phyloP scores from a whole-genome alignment of 345 rosid species.

The Kernera saxatilis region DNA sequence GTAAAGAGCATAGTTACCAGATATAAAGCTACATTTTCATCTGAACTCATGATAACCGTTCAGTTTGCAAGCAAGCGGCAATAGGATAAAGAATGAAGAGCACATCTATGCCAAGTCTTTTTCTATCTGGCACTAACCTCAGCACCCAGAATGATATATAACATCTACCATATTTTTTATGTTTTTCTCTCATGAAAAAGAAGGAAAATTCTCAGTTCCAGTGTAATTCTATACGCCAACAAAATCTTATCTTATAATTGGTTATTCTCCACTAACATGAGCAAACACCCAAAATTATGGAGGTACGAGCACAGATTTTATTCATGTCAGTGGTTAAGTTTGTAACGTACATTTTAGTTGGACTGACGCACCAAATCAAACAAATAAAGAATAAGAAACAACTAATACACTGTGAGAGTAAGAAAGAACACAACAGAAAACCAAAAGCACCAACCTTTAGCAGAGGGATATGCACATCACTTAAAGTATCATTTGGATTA shows the following conservation, averaged over 20 bases:
- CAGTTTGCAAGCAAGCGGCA: not conserved
- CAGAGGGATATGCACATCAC: slow-evolving; percentile 81
- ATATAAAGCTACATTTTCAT: not conserved
- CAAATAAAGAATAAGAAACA: not conserved
- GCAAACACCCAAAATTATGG: not conserved
- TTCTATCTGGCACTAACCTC: too few species aligned
- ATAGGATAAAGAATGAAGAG: too few species aligned
- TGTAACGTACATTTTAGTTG: not conserved
- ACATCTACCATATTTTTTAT: not conserved
- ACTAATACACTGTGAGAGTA: not conserved
- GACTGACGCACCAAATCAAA: not conserved
- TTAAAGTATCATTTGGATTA: slow-evolving; percentile 79
- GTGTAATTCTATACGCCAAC: not conserved
- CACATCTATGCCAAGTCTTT: too few species aligned
- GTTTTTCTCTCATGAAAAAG: not conserved
- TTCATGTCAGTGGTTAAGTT: not conserved
- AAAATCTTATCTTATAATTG: not conserved
- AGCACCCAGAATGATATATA: too few species aligned
- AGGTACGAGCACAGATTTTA: not conserved
- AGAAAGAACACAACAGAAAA: not conserved
- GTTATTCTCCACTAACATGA: not conserved
- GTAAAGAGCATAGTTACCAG: not conserved
- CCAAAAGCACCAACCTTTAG: slow-evolving; percentile 66
- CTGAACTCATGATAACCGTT: not conserved
- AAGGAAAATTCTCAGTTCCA: not conserved